These are phyloP conservation scores for Xylaria sp. DNA, from an alignment of 495 filamentous ascomycete species.

Conservation along the genomic window DNA sequence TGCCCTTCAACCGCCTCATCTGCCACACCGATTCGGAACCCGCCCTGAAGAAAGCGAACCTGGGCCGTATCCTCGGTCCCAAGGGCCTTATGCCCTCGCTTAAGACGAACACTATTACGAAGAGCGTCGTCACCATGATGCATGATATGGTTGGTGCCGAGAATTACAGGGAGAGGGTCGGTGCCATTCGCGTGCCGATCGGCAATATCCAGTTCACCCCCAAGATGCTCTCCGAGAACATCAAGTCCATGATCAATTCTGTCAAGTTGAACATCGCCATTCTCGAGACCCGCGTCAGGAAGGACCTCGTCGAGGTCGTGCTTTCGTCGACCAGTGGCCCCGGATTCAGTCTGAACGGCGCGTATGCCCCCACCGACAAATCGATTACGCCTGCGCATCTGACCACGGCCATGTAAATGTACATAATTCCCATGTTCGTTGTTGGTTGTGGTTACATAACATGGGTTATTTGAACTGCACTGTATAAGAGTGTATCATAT, in stretches of 20 bases:
- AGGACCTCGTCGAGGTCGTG: slow-evolving; percentile 93
- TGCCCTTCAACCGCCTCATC: slow-evolving; percentile 89
- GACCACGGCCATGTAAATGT: slow-evolving; percentile 54
- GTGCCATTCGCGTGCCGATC: slow-evolving; percentile 84
- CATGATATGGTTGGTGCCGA: slow-evolving; percentile 81
- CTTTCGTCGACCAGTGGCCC: slow-evolving; percentile 86
- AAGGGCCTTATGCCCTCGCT: slow-evolving; percentile 88
- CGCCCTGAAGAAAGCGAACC: slow-evolving; percentile 73
- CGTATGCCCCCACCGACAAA: slow-evolving; percentile 68
- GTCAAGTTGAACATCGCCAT: slow-evolving; percentile 77
- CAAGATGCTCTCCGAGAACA: slow-evolving; percentile 82
- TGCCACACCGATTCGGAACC: slow-evolving; percentile 79
- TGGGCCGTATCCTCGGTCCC: slow-evolving; percentile 86
- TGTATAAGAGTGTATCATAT: slow-evolving; percentile 63
- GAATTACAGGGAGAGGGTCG: slow-evolving; percentile 84
- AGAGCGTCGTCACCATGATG: slow-evolving; percentile 72
- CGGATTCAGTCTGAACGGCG: slow-evolving; percentile 84
- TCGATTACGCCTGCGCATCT: slow-evolving; percentile 59
- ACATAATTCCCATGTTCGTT: background rate
- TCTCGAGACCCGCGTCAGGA: slow-evolving; percentile 74
- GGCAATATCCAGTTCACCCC: slow-evolving; percentile 92
- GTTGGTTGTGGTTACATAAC: slow-evolving; percentile 44
- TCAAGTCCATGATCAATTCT: slow-evolving; percentile 75
- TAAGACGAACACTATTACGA: slow-evolving; percentile 88
- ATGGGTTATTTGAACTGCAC: slow-evolving; percentile 40